These are phyloP conservation scores for Aspergillus proliferans DNA, from an alignment of 2,329 filamentous ascomycete species.

Conservation along the genomic window DNA sequence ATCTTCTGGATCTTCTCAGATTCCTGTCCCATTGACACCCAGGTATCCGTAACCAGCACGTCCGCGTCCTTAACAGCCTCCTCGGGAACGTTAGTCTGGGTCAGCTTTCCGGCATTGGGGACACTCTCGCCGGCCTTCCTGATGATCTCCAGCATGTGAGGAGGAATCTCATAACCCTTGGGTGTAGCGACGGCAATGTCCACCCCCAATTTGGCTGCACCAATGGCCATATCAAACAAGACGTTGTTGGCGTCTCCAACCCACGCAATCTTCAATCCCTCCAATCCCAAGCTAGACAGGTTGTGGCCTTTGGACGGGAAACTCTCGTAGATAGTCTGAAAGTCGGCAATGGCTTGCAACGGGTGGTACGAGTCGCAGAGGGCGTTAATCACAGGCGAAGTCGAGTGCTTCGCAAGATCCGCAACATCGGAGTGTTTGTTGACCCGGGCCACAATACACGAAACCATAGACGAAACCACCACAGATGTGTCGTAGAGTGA, in stretches of 20 bases:
- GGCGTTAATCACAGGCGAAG: conserved; percentile 78
- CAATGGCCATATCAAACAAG: conserved; percentile 86
- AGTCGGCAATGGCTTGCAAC: conserved; percentile 89
- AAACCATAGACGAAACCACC: conserved; percentile 91
- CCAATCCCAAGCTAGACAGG: conserved; percentile 56
- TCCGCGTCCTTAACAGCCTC: conserved; percentile 81
- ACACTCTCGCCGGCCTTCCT: conserved; percentile 54
- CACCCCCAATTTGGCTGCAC: conserved; percentile 77
- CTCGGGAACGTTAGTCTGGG: conserved; percentile 72
- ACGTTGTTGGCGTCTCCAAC: conserved; percentile 97
- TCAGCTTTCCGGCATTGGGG: conserved; percentile 57
- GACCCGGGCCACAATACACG: conserved; percentile 74
- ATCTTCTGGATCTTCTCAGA: conserved; percentile 70
- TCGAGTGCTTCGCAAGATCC: conserved; percentile 63
- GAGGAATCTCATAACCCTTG: conserved; percentile 73
- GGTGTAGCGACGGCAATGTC: conserved; percentile 84
- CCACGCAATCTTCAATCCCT: conserved; percentile 90
- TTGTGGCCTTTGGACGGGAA: conserved; percentile 49
- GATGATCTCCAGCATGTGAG: conserved; percentile 68
- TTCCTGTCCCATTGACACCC: conserved; percentile 98
- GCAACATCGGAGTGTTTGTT: conserved; percentile 70
- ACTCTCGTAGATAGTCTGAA: conserved; percentile 78
- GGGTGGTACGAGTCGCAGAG: conserved; percentile 90
- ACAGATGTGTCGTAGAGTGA: conserved; percentile 85
- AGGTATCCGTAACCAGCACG: conserved; percentile 91